These are phyloP conservation scores for Saussurea involucrata DNA, from an alignment of 129 eudicot genomes.

Conservation along the genomic window DNA sequence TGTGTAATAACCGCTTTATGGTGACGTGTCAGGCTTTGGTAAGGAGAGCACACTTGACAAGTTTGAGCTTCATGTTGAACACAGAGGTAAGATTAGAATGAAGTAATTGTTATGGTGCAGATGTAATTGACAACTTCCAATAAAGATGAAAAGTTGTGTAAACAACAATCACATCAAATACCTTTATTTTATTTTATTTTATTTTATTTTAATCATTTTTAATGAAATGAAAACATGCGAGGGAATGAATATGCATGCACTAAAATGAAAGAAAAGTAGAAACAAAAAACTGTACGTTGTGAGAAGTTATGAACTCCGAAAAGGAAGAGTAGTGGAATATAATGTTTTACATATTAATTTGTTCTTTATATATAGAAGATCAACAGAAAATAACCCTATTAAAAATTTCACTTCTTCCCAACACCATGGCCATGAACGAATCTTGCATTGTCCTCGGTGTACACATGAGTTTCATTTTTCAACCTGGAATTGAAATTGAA, in stretches of 20 bases:
- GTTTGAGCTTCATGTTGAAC: no score
- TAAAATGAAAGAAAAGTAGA: neutral
- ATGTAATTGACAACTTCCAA: no score
- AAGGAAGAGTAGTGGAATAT: neutral
- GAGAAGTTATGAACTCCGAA: neutral
- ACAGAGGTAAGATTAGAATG: no score
- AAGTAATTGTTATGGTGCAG: no score
- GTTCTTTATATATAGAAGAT: neutral
- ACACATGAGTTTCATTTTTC: slow-evolving; percentile 82
- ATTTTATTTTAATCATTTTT: no score
- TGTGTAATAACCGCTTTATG: no score
- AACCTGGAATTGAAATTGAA: slow-evolving; percentile 34
- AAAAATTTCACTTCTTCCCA: slow-evolving; percentile 23
- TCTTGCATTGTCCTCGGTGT: slow-evolving; percentile 73
- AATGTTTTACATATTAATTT: slow-evolving; percentile 22
- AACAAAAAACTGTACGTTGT: neutral
- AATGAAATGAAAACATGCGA: no score
- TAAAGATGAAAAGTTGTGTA: no score
- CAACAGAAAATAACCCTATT: neutral
- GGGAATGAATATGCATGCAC: neutral
- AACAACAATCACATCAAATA: no score
- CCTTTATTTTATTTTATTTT: no score
- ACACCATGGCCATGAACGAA: slow-evolving; percentile 80
- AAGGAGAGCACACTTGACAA: no score
- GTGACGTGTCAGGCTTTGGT: no score